phyloP scores from a whole-genome alignment of 768 basidiomycete species.

The Tricholoma hemisulphureum region DNA sequence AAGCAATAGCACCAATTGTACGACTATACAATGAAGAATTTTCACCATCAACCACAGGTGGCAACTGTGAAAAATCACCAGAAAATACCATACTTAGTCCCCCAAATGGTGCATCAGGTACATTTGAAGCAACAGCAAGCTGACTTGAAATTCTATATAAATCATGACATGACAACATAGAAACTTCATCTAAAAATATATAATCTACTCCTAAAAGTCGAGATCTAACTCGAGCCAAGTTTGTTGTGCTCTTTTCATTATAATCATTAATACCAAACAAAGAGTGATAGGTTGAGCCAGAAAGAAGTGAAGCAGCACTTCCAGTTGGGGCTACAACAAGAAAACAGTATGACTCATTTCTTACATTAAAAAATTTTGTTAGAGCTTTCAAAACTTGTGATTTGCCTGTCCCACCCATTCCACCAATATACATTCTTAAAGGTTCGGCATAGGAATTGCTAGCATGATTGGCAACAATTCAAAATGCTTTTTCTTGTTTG shows the following conservation, averaged over 20 bases:
- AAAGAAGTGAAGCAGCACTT: too few species aligned
- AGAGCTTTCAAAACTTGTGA: slow-evolving; percentile 17
- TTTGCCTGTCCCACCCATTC: slow-evolving; percentile 18
- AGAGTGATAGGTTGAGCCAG: slow-evolving; percentile 26
- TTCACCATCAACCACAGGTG: not conserved
- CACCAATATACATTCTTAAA: slow-evolving; percentile 14
- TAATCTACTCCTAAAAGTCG: slow-evolving; percentile 24
- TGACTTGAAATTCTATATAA: slow-evolving; percentile 27
- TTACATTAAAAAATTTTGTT: slow-evolving; percentile 21
- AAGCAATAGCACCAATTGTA: not conserved
- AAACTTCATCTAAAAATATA: too few species aligned
- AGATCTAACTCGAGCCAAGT: slow-evolving; percentile 13
- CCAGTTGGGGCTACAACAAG: slow-evolving; percentile 28
- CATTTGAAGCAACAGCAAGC: slow-evolving; percentile 19
- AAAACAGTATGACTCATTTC: slow-evolving; percentile 26
- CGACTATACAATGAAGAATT: not conserved
- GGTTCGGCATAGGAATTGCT: not conserved
- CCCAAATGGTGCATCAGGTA: slow-evolving; percentile 26
- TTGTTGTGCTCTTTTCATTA: slow-evolving; percentile 4
- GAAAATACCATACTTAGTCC: slow-evolving; percentile 24
- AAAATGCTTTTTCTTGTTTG: too few species aligned
- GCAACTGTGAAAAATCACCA: too few species aligned
- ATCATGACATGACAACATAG: too few species aligned
- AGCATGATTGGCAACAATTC: slow-evolving; percentile 20
- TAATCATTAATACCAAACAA: slow-evolving; percentile 6